Evolutionary conservation across 352 stramenopile species (phyloP).

Genomic region (Globisporangium viniferum): DNA sequence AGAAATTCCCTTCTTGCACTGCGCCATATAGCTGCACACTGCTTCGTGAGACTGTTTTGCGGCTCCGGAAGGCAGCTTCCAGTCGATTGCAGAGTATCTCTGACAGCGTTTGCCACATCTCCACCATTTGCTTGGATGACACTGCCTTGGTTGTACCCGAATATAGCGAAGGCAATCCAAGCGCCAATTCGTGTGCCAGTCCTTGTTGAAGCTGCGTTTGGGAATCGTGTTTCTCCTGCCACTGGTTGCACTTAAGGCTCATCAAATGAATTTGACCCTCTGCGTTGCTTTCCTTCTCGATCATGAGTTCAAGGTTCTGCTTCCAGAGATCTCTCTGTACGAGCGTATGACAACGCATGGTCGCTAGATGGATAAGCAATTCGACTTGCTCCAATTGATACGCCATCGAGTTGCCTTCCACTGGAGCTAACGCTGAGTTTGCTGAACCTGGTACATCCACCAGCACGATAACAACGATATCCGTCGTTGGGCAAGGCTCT

Average conservation of each 20-base stretch:
- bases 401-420: background rate
- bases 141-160: background rate
- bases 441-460: too few relatives aligned
- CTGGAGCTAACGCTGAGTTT: background rate
- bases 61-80: constrained; percentile 2
- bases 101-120: constrained; percentile 12
- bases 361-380: constrained; percentile 3
- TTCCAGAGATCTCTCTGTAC: constrained; percentile 3
- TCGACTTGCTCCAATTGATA: constrained; percentile 10
- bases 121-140: constrained; percentile 8
- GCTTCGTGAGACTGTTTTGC: background rate
- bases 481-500: background rate
- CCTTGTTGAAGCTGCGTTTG: constrained; percentile 1
- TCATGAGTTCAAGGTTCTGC: background rate
- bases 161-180: background rate
- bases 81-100: constrained; percentile 12
- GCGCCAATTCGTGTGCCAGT: constrained; percentile 10
- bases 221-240: background rate
- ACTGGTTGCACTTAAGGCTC: background rate
- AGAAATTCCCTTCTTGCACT: constrained; percentile 8
- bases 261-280: background rate
- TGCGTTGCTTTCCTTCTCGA: background rate
- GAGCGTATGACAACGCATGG: constrained; percentile 1
- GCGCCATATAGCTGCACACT: constrained; percentile 14
- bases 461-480: background rate